Conservation (phyloP, 352 stramenopile genomes). For the Chrysophaeum taylorii region DNA sequence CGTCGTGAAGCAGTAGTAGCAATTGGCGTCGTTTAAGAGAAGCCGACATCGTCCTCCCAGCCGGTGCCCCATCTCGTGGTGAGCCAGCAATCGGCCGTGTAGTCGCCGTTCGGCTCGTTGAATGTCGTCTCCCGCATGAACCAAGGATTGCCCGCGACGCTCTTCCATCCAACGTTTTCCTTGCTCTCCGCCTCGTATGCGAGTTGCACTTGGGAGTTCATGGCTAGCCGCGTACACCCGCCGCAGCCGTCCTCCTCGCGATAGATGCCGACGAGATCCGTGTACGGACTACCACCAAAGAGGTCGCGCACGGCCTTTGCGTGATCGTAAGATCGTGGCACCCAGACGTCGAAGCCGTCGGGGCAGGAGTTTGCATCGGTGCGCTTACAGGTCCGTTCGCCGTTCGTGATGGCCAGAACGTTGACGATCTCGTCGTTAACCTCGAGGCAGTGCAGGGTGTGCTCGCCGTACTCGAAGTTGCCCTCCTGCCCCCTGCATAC, state of each 20-base stretch:
- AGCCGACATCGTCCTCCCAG: not conserved
- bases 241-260: conserved; percentile 1
- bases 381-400: not conserved
- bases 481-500: not conserved
- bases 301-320: not conserved
- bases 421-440: not conserved
- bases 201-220: not conserved
- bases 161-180: not conserved
- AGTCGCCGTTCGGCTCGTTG: not conserved
- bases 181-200: not conserved
- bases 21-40: not conserved
- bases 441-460: conserved; percentile 1
- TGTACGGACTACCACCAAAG: not conserved
- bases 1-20: not conserved
- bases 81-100: not conserved
- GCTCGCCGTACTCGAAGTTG: not conserved
- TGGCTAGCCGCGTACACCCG: not conserved
- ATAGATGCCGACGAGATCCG: not conserved
- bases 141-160: not conserved
- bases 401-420: not conserved
- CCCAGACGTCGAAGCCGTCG: conserved; percentile 4
- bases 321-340: not conserved
- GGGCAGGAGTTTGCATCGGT: not conserved
- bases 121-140: not conserved
- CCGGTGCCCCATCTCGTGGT: not conserved